phyloP scores from a whole-genome alignment of 768 basidiomycete species.

The Trametes coccinea region DNA sequence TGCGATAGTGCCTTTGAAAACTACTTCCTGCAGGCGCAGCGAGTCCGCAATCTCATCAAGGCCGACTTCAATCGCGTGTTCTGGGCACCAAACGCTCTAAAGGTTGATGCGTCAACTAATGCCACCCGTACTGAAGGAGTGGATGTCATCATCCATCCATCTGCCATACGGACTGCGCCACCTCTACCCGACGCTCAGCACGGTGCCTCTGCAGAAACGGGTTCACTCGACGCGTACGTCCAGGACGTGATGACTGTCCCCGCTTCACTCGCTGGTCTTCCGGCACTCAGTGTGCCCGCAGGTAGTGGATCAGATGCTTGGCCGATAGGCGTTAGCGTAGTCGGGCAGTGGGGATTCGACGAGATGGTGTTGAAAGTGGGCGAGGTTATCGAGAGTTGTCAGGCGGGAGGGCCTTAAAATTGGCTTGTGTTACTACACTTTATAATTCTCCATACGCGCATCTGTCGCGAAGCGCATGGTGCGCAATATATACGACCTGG shows the following conservation, averaged over 20 bases:
- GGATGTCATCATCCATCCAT: constrained; percentile 85
- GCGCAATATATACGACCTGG: too few species aligned
- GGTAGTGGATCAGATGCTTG: constrained; percentile 56
- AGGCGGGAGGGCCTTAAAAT: not conserved
- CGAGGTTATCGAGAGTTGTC: constrained; percentile 34
- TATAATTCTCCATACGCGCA: too few species aligned
- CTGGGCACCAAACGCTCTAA: constrained; percentile 48
- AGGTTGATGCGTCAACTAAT: not conserved
- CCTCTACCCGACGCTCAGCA: constrained; percentile 42
- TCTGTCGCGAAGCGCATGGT: too few species aligned
- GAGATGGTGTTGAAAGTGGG: constrained; percentile 58
- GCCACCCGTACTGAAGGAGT: constrained; percentile 41
- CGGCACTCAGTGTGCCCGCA: constrained; percentile 74
- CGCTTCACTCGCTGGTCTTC: constrained; percentile 86
- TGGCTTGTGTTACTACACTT: too few species aligned
- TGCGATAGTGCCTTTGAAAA: constrained; percentile 87
- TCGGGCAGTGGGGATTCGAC: constrained; percentile 88
- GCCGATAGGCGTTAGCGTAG: constrained; percentile 82
- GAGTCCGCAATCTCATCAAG: constrained; percentile 69
- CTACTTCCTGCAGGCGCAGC: constrained; percentile 92
- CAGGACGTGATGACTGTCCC: constrained; percentile 94
- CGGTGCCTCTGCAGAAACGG: constrained; percentile 55
- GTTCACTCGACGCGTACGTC: constrained; percentile 63
- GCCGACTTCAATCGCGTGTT: constrained; percentile 77
- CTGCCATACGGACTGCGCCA: constrained; percentile 45